These are phyloP conservation scores for Goniomonas avonlea DNA, from an alignment of 78 protist species.

Conservation along the genomic window DNA sequence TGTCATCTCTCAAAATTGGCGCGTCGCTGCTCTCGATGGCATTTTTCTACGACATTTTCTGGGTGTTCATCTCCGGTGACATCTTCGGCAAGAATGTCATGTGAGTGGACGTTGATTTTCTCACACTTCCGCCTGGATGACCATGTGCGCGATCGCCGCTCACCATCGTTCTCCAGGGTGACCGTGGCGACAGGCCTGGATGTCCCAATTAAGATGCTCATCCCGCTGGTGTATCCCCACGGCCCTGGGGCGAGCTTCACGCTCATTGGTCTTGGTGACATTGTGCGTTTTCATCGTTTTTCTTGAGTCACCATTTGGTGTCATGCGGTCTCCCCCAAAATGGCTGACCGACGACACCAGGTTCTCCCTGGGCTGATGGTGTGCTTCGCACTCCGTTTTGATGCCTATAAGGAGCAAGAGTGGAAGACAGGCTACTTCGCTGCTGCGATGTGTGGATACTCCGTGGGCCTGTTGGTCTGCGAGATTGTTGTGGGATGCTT, in stretches of 20 bases:
- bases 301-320: too few relatives aligned
- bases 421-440: neutral
- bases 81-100: constrained; percentile 12
- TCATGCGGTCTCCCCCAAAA: too few relatives aligned
- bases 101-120: too few relatives aligned
- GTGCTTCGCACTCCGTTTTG: neutral
- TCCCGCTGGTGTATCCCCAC: constrained; percentile 8
- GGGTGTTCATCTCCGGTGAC: constrained; percentile 4
- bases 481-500: constrained; percentile 20
- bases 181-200: constrained; percentile 19
- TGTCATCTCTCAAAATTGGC: neutral
- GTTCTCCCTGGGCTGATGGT: constrained; percentile 13
- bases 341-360: too few relatives aligned
- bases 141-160: too few relatives aligned
- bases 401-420: neutral
- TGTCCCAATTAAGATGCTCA: constrained; percentile 18
- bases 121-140: too few relatives aligned
- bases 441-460: neutral
- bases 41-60: constrained; percentile 22
- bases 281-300: too few relatives aligned
- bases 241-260: neutral
- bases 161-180: too few relatives aligned
- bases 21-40: neutral
- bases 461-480: constrained; percentile 11
- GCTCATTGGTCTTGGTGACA: constrained; percentile 15